Base-by-base conservation (phyloP, 2,329 filamentous ascomycete genomes). In the Lomentospora prolificans region DNA sequence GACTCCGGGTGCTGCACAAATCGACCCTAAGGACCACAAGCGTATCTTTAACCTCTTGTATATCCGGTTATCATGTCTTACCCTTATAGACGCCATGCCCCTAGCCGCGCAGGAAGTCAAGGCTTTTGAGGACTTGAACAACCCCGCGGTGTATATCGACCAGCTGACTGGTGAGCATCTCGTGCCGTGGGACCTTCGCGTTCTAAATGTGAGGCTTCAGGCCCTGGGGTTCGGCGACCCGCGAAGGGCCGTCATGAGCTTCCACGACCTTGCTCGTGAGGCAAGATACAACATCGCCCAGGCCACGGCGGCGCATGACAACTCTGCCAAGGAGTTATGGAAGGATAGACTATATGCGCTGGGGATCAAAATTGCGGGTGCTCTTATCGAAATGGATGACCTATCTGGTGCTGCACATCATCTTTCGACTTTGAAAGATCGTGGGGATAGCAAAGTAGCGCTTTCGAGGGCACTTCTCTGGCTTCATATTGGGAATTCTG, bases 381-480 rank as follows among this genome's bases (percentile, higher is more conserved):
- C 86, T 0, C 71, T 94, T 27, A 77, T 92, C 4, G 88, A 94
- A 68, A 95, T 96, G 84, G 89, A 90, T 7, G 92, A 99, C 65
- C 67, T 95, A 0, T 82, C 87, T 2, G 89, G 88, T 3, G 94
- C 92, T 0, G 82, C 79, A 1, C 75, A 85, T 28, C 90, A 95
- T 63, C 72, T 99, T 2, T 74, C 75, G 19, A 82, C 76, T 3
- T 68, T 95, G 12, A 72, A 66, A 52, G 68, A 66, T 14, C 62
- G 66, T 2, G 64, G 69, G 19, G 64, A 72, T 62, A 65, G 69
- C 19, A 70, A 72, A 67, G 61, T 78, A 58, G 68, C 69, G 3
- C 68, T 76, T 10, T 73, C 79, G 3, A 77, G 75, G 59, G 80
- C 86, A 2, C 73, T 97, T 36, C 70, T 96, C 33, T 88, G 85